Conservation (phyloP, 192 early-diverging fungal genomes). For the Coemansia sp. region DNA sequence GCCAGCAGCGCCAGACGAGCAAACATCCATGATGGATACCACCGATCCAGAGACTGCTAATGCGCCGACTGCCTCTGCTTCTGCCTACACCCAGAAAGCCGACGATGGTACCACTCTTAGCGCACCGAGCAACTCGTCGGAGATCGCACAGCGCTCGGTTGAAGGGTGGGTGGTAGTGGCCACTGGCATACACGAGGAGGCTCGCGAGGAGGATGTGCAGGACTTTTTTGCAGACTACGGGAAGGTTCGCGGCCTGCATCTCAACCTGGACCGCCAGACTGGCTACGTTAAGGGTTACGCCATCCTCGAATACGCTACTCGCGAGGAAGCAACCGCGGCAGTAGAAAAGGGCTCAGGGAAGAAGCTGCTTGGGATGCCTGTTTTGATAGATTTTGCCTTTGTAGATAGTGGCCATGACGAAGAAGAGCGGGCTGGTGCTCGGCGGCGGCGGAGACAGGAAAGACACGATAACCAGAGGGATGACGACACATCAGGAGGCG, state of each 20-base stretch:
- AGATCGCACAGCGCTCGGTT: conserved; percentile 54
- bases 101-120: not conserved
- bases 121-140: not conserved
- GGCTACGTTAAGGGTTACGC: conserved; percentile 98
- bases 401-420: conserved; percentile 42
- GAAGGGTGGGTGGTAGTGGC: conserved; percentile 97
- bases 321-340: conserved; percentile 77
- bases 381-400: conserved; percentile 89
- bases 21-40: no score
- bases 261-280: conserved; percentile 92
- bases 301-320: conserved; percentile 80
- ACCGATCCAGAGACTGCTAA: no score
- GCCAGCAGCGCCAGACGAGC: not conserved
- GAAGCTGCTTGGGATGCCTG: conserved; percentile 69
- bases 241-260: conserved; percentile 82
- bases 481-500: not conserved
- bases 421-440: not conserved
- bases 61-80: no score
- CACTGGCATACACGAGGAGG: conserved; percentile 92
- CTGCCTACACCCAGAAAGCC: not conserved
- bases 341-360: conserved; percentile 71
- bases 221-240: conserved; percentile 91
- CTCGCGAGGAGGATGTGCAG: conserved; percentile 84
- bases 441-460: not conserved
- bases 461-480: conserved; percentile 14